Base-by-base conservation (phyloP, 1,284 basidiomycete species). In the Omphalotus olearius region DNA sequence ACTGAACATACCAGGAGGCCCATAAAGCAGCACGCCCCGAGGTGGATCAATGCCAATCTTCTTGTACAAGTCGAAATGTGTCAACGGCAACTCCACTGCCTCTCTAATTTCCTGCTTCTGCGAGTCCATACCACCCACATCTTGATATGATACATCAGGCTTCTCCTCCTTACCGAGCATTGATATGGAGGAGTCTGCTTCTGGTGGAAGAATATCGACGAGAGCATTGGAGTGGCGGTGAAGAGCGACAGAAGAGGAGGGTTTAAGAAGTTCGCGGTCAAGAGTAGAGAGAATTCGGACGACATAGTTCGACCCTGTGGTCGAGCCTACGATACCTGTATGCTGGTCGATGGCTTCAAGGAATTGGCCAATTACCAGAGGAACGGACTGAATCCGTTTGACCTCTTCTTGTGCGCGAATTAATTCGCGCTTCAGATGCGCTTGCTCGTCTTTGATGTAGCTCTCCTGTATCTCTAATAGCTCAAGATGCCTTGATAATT, bases 31-130 rank as follows among this genome's bases (percentile, higher is more conserved):
- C 3, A 96, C 93, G 72, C 94, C 94, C 39, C 93, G 82, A 43
- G 94, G 97, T 20, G 97, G 97, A 74, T 99, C 97, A 60, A 99
- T 99, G 64, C 97, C 97, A 64, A 99, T 99, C 76, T 99, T 98
- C 74, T 92, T 91, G 79, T 99, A 99, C 39, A 99, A 74, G 67
- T 99, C 96, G 68, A 97, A 97, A 71, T 99, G 91, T 6, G 91
- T 94, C 53, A 99, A 76, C n/a, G 97, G 97, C 30, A 99, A 76
- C 72, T 99, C 97, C 38, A 99, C 97, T 1, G 97, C 97, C 71
- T 99, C 97, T 56, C 96, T 78, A 59, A 99, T 99, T 73, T 99
- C 97, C 73, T 99, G 97, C 75, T 99, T 99, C 76, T 99, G 97
- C 20, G 85, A 71, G 69, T 99, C 97, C 87, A 99, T 89, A 48